Evolutionary conservation across 495 filamentous ascomycete genomes (phyloP).

Genomic region (Neurospora terricola): DNA sequence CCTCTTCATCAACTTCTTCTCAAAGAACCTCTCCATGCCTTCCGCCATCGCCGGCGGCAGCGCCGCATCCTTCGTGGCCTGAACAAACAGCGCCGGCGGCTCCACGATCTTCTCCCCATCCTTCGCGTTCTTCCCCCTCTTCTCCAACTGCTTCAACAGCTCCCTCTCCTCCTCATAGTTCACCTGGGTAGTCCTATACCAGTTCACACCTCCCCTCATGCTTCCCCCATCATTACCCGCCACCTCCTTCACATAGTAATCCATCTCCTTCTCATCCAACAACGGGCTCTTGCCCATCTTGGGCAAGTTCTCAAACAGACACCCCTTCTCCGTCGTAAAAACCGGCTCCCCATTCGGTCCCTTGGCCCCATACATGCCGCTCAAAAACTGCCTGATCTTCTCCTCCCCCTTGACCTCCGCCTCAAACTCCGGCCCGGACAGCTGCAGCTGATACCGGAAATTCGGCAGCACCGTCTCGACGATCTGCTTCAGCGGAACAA

Average conservation of each 20-base stretch:
- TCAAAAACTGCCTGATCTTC: conserved; percentile 57
- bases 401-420: conserved; percentile 39
- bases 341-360: conserved; percentile 41
- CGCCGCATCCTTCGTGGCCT: conserved; percentile 56
- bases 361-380: conserved; percentile 55
- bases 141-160: conserved; percentile 21
- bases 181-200: conserved; percentile 64
- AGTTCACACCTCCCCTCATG: conserved; percentile 69
- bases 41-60: conserved; percentile 56
- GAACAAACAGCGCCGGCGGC: conserved; percentile 61
- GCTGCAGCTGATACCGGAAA: conserved; percentile 74
- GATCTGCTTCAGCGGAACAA: conserved; percentile 37
- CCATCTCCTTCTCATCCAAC: conserved; percentile 57
- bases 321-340: conserved; percentile 47
- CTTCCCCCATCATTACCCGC: conserved; percentile 43
- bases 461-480: conserved; percentile 55
- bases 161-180: conserved; percentile 69
- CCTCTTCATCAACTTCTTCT: conserved; percentile 46
- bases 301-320: conserved; percentile 33
- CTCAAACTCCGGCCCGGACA: conserved; percentile 58
- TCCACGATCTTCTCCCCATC: conserved; percentile 36
- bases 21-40: conserved; percentile 56
- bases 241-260: conserved; percentile 66
- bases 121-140: conserved; percentile 4
- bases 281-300: conserved; percentile 45